A percentile compares a stretch with the other conserved stretches of the same genome.
phyloP scores from a whole-genome alignment of 306 rosid species.

The Trifolium subterraneum region DNA sequence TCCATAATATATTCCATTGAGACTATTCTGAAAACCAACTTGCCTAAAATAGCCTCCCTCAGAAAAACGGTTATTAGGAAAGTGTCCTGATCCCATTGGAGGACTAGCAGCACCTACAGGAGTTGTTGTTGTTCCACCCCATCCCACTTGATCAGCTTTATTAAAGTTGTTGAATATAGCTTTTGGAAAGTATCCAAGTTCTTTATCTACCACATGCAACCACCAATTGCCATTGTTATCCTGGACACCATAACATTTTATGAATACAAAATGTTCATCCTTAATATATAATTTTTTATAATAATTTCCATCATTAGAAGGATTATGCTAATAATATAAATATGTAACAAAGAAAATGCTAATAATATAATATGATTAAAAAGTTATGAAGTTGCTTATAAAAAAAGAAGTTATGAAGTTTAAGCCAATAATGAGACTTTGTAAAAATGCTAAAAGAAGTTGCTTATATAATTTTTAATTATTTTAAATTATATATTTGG shows the following conservation, averaged over 20 bases:
- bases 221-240: background rate
- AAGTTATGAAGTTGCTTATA: too few species aligned
- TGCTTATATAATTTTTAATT: too few species aligned
- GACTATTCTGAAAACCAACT: background rate
- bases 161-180: background rate
- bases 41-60: constrained; percentile 5
- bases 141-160: background rate
- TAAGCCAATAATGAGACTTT: too few species aligned
- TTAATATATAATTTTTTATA: too few species aligned
- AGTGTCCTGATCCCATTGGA: constrained; percentile 26
- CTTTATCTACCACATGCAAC: rapidly evolving
- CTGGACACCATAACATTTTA: background rate
- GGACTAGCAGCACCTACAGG: background rate
- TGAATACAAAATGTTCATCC: too few species aligned
- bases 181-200: constrained; percentile 32
- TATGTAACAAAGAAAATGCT: too few species aligned
- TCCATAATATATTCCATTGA: rapidly evolving
- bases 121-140: background rate
- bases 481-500: too few species aligned
- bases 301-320: too few species aligned
- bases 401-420: too few species aligned
- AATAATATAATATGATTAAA: too few species aligned
- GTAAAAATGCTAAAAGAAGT: too few species aligned
- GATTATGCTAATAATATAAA: too few species aligned
- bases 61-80: background rate